Percentiles rank a stretch among this genome's conserved stretches.
Evolutionary conservation across 2,329 filamentous ascomycete species (phyloP).

Genomic region (Talaromyces islandicus): DNA sequence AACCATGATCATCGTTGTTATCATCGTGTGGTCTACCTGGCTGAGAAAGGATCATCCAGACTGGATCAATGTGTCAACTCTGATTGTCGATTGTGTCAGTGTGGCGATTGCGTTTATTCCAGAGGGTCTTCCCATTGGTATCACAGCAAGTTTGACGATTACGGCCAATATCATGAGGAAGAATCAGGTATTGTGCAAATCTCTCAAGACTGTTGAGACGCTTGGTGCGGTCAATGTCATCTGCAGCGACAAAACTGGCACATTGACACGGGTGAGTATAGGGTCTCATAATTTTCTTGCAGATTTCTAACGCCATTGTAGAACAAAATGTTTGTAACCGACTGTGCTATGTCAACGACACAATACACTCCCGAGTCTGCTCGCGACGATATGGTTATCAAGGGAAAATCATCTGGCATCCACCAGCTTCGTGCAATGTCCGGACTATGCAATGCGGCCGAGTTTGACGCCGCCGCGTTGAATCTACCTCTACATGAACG

Average conservation of each 20-base stretch:
- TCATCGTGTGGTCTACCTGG: conserved; percentile 66
- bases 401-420: conserved; percentile 20
- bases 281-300: background rate
- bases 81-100: conserved; percentile 68
- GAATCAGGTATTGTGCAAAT: conserved; percentile 74
- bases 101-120: conserved; percentile 72
- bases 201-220: conserved; percentile 71
- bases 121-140: conserved; percentile 64
- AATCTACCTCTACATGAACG: conserved; percentile 55
- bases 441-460: conserved; percentile 67
- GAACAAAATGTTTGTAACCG: conserved; percentile 69
- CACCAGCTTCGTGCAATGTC: conserved; percentile 56
- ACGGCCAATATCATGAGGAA: conserved; percentile 70
- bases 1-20: conserved; percentile 44
- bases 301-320: conserved; percentile 17
- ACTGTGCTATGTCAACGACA: conserved; percentile 49
- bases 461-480: conserved; percentile 63
- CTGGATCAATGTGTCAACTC: conserved; percentile 65
- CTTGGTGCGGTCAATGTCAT: conserved; percentile 67
- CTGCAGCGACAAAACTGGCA: conserved; percentile 70
- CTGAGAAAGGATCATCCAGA: conserved; percentile 59
- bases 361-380: conserved; percentile 49
- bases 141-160: conserved; percentile 67
- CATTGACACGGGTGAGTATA: conserved; percentile 30
- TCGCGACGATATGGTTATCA: conserved; percentile 34